A percentile compares a stretch with the other conserved stretches of the same genome.
These are phyloP conservation scores for Brassica balearica DNA, from an alignment of 441 rosid genomes.

Conservation along the genomic window DNA sequence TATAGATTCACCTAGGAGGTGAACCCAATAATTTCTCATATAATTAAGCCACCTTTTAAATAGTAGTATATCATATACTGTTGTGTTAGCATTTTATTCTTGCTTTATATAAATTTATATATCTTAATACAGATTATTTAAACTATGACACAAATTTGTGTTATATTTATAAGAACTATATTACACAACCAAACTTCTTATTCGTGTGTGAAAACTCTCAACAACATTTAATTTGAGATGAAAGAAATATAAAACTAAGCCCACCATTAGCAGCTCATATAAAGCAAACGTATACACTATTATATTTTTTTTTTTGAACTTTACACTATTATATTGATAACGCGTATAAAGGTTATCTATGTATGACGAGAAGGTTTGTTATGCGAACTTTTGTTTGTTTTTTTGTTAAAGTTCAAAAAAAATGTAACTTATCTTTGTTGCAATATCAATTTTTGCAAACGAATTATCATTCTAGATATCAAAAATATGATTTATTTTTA, in stretches of 20 bases:
- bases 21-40: too few species aligned
- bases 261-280: not conserved
- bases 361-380: slow-evolving; percentile 33
- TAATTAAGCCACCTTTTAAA: not conserved
- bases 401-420: too few species aligned
- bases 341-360: slow-evolving; percentile 28
- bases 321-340: slow-evolving; percentile 13
- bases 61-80: not conserved
- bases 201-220: not conserved
- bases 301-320: too few species aligned
- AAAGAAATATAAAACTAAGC: not conserved
- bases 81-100: not conserved
- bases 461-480: not conserved
- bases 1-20: too few species aligned
- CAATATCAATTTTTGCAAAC: slow-evolving; percentile 20
- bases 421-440: not conserved
- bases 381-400: not conserved
- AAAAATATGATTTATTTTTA: slow-evolving; percentile 8
- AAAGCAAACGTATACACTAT: too few species aligned
- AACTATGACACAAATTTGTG: not conserved
- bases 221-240: not conserved
- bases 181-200: not conserved
- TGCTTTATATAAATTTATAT: not conserved
- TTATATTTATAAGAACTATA: not conserved
- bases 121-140: not conserved